These are phyloP conservation scores for Gossypium ekmanianum DNA, from an alignment of 345 rosid genomes.

Conservation along the genomic window DNA sequence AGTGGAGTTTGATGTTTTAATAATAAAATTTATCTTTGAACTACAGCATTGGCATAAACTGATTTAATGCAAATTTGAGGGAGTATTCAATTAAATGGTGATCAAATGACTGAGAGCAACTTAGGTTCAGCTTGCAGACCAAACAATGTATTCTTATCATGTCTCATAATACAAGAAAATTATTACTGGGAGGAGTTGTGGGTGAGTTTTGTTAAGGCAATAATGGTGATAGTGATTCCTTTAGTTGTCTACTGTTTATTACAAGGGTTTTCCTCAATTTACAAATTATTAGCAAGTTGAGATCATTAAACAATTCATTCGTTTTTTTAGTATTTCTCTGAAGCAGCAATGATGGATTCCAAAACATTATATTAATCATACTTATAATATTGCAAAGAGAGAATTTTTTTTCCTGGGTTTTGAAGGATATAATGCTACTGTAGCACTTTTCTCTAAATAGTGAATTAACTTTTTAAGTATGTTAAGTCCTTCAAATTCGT, in stretches of 20 bases:
- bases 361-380: background rate
- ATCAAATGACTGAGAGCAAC: background rate
- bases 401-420: background rate
- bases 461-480: background rate
- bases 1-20: slow-evolving; percentile 9
- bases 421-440: background rate
- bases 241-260: too few species aligned
- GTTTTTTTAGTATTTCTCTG: background rate
- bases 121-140: slow-evolving; percentile 7
- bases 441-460: background rate
- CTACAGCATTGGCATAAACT: background rate
- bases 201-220: background rate
- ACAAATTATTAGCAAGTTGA: background rate
- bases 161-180: background rate
- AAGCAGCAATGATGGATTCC: slow-evolving; percentile 4
- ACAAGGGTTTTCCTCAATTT: background rate
- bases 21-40: background rate
- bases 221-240: too few species aligned
- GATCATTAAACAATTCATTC: background rate
- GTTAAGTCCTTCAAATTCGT: background rate
- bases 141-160: background rate
- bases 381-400: background rate
- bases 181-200: background rate
- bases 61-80: background rate
- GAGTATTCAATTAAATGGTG: background rate